Conservation (phyloP, 257 asterid genomes). For the Nicotiana undulata region DNA sequence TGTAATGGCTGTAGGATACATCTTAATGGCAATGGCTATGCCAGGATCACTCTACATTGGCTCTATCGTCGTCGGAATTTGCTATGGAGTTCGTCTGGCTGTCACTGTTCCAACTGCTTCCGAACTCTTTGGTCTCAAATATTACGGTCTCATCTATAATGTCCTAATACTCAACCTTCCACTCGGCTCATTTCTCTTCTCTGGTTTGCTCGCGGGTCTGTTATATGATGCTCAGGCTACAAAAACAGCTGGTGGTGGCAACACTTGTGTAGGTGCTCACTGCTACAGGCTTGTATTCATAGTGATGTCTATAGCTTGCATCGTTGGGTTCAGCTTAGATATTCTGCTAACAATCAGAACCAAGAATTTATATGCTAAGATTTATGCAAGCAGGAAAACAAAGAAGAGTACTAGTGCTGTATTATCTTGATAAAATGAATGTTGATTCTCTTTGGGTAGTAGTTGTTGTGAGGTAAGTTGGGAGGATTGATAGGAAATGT, state of each 20-base stretch:
- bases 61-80: constrained; percentile 34
- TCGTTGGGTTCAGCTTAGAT: constrained; percentile 35
- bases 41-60: constrained; percentile 45
- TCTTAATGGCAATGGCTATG: constrained; percentile 30
- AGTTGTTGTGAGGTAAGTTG: background rate
- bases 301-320: constrained; percentile 35
- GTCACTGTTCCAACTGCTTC: constrained; percentile 41
- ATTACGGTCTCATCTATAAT: constrained; percentile 37
- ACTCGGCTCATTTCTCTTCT: constrained; percentile 41
- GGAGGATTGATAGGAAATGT: background rate
- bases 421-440: background rate
- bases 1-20: constrained; percentile 37
- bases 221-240: constrained; percentile 34
- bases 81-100: constrained; percentile 42
- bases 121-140: constrained; percentile 40
- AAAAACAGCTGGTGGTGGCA: constrained; percentile 27
- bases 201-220: constrained; percentile 39
- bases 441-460: background rate
- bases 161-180: constrained; percentile 40
- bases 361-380: constrained; percentile 22
- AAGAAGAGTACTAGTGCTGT: constrained; percentile 12
- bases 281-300: constrained; percentile 41
- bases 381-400: constrained; percentile 26
- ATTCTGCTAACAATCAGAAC: constrained; percentile 26
- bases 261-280: constrained; percentile 31